phyloP scores from a whole-genome alignment of 306 rosid genomes.

The Prunus davidiana region DNA sequence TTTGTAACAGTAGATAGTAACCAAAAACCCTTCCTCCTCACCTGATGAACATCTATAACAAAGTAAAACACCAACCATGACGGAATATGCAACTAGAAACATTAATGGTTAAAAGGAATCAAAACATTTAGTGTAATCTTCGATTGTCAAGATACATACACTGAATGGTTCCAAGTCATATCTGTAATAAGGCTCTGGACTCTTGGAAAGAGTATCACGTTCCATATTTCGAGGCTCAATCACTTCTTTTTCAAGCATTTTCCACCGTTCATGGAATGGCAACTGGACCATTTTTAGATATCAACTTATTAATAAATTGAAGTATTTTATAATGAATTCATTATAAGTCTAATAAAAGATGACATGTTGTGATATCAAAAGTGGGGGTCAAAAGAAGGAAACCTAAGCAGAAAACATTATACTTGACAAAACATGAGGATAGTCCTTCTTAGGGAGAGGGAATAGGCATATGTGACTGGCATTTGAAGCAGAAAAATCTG shows the following conservation, averaged over 20 bases:
- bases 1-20: slow-evolving; percentile 83
- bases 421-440: not conserved
- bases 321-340: not conserved
- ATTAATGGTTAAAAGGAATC: not conserved
- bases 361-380: not conserved
- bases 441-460: not conserved
- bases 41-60: slow-evolving; percentile 52
- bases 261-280: slow-evolving; percentile 93
- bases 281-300: slow-evolving; percentile 50
- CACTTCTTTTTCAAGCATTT: slow-evolving; percentile 95
- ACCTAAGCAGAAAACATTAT: not conserved
- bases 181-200: slow-evolving; percentile 69
- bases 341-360: not conserved
- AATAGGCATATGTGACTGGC: not conserved
- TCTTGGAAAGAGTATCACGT: slow-evolving; percentile 50
- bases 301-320: not conserved
- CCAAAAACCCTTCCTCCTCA: slow-evolving; percentile 95
- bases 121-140: not conserved
- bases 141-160: slow-evolving; percentile 40
- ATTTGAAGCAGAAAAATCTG: not conserved
- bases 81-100: not conserved
- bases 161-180: slow-evolving; percentile 93
- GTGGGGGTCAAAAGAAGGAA: not conserved
- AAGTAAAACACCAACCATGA: slow-evolving; percentile 3
- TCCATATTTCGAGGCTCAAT: slow-evolving; percentile 90